Conservation (phyloP, 2,329 filamentous ascomycete species). For the Trichoderma guizhouense region DNA sequence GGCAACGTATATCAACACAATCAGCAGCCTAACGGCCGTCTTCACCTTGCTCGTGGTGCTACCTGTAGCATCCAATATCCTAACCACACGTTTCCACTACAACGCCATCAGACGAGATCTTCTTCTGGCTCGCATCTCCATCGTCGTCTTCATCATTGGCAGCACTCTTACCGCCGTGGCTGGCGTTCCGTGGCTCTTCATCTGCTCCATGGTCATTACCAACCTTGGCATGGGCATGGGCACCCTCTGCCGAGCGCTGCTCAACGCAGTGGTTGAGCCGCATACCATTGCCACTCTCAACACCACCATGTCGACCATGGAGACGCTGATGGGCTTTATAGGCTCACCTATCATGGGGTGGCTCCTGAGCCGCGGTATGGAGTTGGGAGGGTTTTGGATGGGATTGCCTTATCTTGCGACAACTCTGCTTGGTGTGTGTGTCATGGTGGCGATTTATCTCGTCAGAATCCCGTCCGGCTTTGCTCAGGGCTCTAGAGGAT, state of each 20-base stretch:
- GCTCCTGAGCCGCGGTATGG: constrained; percentile 45
- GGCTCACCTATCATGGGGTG: constrained; percentile 46
- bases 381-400: constrained; percentile 45
- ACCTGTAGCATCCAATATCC: constrained; percentile 32
- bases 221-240: constrained; percentile 45
- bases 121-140: constrained; percentile 36
- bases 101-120: constrained; percentile 39
- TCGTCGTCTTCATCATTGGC: constrained; percentile 32
- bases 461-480: constrained; percentile 28
- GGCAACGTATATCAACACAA: constrained; percentile 41
- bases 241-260: constrained; percentile 44
- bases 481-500: constrained; percentile 12
- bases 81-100: constrained; percentile 32
- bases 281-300: constrained; percentile 54
- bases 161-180: constrained; percentile 39
- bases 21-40: constrained; percentile 38
- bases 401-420: constrained; percentile 49
- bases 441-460: constrained; percentile 30
- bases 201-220: constrained; percentile 42
- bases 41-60: constrained; percentile 39
- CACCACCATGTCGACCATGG: constrained; percentile 48
- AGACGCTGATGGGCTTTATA: constrained; percentile 47
- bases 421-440: constrained; percentile 31
- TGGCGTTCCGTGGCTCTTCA: constrained; percentile 33
- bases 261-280: constrained; percentile 52